Evolutionary conservation across 192 early-diverging fungal species (phyloP).

Genomic region (Coemansia sp.): DNA sequence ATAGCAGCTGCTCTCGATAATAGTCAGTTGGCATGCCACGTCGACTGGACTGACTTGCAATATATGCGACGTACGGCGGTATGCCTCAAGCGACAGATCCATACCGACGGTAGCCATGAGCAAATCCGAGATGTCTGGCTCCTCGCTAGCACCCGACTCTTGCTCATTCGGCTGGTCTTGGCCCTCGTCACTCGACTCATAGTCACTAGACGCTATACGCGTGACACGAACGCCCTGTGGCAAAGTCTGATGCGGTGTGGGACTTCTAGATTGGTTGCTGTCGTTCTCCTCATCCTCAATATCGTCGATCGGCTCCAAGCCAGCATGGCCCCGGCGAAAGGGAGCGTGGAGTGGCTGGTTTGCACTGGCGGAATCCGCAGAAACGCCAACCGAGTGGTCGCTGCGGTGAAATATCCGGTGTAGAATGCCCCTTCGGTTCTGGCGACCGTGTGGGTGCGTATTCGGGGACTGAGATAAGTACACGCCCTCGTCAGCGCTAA

Average conservation of each 20-base stretch:
- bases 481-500: not conserved
- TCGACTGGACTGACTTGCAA: slow-evolving; percentile 77
- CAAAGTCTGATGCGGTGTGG: not conserved
- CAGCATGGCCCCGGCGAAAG: not conserved
- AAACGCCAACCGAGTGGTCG: not conserved
- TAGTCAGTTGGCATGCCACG: slow-evolving; percentile 80
- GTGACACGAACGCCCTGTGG: not conserved
- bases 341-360: not conserved
- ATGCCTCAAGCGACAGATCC: slow-evolving; percentile 55
- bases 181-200: slow-evolving; percentile 4
- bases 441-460: not conserved
- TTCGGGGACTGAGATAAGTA: not conserved
- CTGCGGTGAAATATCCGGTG: not conserved
- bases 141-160: slow-evolving; percentile 14
- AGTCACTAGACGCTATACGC: not conserved
- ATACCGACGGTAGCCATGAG: slow-evolving; percentile 51
- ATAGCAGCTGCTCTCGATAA: slow-evolving; percentile 71
- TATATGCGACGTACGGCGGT: slow-evolving; percentile 59
- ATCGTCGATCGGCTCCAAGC: not conserved
- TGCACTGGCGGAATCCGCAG: not conserved
- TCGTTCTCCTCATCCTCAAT: not conserved
- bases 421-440: not conserved
- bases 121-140: slow-evolving; percentile 47
- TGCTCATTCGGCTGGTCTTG: not conserved
- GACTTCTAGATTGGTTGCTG: not conserved